Percentiles rank a stretch among this genome's conserved stretches.
phyloP scores from a whole-genome alignment of 306 rosid genomes.

The Crotalaria pallida region DNA sequence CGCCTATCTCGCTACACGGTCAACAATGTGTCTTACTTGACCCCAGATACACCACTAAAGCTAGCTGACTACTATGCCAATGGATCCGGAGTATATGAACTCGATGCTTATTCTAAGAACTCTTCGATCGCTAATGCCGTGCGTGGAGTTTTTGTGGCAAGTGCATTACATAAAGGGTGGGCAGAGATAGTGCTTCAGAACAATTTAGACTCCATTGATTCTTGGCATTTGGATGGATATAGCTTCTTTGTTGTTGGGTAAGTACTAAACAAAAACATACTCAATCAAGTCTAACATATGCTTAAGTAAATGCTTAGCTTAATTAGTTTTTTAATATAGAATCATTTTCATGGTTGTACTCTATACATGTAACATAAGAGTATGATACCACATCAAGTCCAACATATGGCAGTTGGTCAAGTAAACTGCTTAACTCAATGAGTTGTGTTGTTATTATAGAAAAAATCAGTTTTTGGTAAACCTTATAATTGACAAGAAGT shows the following conservation, averaged over 20 bases:
- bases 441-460: not conserved
- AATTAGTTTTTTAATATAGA: not conserved
- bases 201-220: slow-evolving; percentile 35
- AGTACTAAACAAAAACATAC: not conserved
- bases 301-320: not conserved
- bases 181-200: slow-evolving; percentile 62
- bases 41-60: slow-evolving; percentile 61
- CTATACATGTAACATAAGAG: not conserved
- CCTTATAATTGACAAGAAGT: not conserved
- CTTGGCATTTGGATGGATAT: slow-evolving; percentile 89
- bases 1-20: slow-evolving; percentile 33
- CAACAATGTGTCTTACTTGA: slow-evolving; percentile 70
- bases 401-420: not conserved
- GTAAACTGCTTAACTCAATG: not conserved
- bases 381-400: not conserved
- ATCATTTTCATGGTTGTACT: not conserved
- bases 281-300: not conserved
- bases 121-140: slow-evolving; percentile 38
- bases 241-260: slow-evolving; percentile 74
- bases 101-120: slow-evolving; percentile 48
- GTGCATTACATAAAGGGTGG: slow-evolving; percentile 63
- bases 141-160: slow-evolving; percentile 54
- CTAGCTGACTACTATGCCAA: slow-evolving; percentile 59
- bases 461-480: not conserved
- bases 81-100: slow-evolving; percentile 55